Conservation (phyloP, 73 alveolate genomes). For the Paramecium bursaria region DNA sequence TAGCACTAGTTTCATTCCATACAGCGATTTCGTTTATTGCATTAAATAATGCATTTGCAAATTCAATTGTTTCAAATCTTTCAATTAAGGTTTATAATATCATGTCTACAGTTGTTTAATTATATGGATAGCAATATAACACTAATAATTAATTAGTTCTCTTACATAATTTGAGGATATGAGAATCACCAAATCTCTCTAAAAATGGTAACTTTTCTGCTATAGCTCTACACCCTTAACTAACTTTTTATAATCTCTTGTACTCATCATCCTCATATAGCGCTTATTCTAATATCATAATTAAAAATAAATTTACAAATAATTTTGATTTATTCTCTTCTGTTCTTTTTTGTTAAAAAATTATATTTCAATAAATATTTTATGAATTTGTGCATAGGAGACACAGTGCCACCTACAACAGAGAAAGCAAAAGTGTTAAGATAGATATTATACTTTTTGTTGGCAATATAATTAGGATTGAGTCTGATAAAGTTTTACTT, state of each 20-base stretch:
- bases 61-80: slow-evolving; percentile 7
- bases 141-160: not conserved
- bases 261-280: slow-evolving; percentile 45
- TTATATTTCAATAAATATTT: no score
- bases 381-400: slow-evolving; percentile 53
- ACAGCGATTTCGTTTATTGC: slow-evolving; percentile 25
- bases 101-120: slow-evolving; percentile 7
- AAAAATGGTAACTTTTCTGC: slow-evolving; percentile 42
- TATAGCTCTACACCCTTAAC: slow-evolving; percentile 37
- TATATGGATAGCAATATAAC: slow-evolving; percentile 46
- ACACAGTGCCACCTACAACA: slow-evolving; percentile 45
- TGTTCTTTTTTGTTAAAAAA: not conserved
- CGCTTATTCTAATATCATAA: slow-evolving; percentile 63
- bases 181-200: slow-evolving; percentile 6
- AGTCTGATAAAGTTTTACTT: not conserved
- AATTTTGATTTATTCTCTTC: not conserved
- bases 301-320: no score
- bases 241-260: slow-evolving; percentile 8
- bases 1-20: not conserved
- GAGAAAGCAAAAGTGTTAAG: slow-evolving; percentile 57
- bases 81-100: slow-evolving; percentile 16
- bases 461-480: not conserved
- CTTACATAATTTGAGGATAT: slow-evolving; percentile 26
- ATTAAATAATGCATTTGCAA: slow-evolving; percentile 23
- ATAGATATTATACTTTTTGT: slow-evolving; percentile 12